Evolutionary conservation across 768 basidiomycete genomes (phyloP), one percentile per base, ranked within the genome.

Genomic region (Suillus bovinus): DNA sequence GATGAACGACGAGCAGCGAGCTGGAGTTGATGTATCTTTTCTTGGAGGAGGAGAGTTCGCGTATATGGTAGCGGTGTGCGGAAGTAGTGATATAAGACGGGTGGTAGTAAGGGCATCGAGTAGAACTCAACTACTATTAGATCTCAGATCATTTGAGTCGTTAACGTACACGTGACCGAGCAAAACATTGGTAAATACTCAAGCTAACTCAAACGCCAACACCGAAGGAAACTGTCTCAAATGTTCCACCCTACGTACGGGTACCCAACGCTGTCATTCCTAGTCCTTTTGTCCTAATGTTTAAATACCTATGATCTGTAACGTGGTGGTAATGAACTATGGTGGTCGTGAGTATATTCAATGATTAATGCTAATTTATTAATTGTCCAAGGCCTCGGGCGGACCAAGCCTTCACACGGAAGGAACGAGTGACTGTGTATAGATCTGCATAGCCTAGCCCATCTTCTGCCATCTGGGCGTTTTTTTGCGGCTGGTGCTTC

Each of bases 11-110:
- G 81, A 9, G 81, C 78, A 5, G 73, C 62, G 4, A 91, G 80
- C 73, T 93, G 92, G 20, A 89, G 71, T 38, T 80, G 75, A 69
- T 94, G 89, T 13, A 94, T 77, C 55, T 71, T 79, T 66, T 94
- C 88, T 71, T 94, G 93, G 4, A 94, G 76, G 3, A 78, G 78
- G 44, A 93, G 83, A 0, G 89, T 85, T 41, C 79, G 80, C 9
- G 77, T 72, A 71, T 97, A 98, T 0, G 93, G 90, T 39, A 97
- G 71, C 29, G 94, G 95, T n/a, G 75, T 77, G 38, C 75, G 78
- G 75, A 96, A 96, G 70, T 85, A 79, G 71, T 96, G 91, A 74
- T 87, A 94, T 64, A 89, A 74, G 58, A 95, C 79, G 11, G 93
- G 89, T 24, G 87, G 82, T 36, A 86, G 82, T 36, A 86, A 54